A percentile compares a stretch with the other conserved stretches of the same genome.
Evolutionary conservation across 306 rosid species (phyloP).

Genomic region (Morella rubra): DNA sequence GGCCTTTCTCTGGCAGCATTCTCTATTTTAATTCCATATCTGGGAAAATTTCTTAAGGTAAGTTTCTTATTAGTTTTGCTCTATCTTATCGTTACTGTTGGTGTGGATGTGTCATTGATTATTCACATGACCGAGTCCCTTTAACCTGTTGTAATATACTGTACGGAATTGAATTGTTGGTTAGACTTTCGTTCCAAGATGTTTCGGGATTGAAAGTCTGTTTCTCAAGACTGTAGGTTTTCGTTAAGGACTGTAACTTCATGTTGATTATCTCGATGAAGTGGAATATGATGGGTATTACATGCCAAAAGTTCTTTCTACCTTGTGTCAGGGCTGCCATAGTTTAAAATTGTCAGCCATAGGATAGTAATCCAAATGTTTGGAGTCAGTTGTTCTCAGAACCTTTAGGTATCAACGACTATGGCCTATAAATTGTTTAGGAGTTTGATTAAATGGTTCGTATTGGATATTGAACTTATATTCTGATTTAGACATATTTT

Average conservation of each 20-base stretch:
- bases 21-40: constrained; percentile 67
- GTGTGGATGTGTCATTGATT: no score
- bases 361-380: not conserved
- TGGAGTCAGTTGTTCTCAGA: not conserved
- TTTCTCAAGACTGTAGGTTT: not conserved
- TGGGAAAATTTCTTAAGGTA: constrained; percentile 93
- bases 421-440: not conserved
- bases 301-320: not conserved
- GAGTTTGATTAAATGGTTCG: not conserved
- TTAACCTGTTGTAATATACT: not conserved
- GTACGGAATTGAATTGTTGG: not conserved
- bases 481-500: not conserved
- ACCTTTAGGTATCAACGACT: not conserved
- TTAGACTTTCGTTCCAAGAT: not conserved
- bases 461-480: not conserved
- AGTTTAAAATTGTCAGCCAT: not conserved
- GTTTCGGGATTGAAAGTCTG: not conserved
- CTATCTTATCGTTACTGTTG: not conserved
- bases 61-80: not conserved
- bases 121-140: not conserved
- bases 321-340: not conserved
- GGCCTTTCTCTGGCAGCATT: constrained; percentile 82
- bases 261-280: no score
- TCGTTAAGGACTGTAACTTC: not conserved
- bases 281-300: not conserved